These are phyloP conservation scores for Pythium brachiatum DNA, from an alignment of 352 stramenopile genomes.

Conservation along the genomic window DNA sequence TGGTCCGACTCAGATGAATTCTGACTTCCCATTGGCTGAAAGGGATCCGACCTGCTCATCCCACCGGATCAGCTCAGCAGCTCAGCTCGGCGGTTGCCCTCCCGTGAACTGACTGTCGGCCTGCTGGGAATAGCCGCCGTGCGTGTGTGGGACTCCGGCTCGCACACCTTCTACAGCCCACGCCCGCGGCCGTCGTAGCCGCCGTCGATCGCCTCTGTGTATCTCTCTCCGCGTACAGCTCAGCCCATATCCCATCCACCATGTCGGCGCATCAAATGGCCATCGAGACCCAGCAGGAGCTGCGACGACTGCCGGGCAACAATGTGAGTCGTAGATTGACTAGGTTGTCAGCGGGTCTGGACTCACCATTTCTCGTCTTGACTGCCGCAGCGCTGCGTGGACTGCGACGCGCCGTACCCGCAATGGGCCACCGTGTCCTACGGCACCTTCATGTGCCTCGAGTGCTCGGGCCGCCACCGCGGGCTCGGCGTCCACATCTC, in stretches of 20 bases:
- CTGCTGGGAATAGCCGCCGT: conserved; percentile 3
- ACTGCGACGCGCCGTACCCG: conserved; percentile 93
- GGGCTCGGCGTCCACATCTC: conserved; percentile 91
- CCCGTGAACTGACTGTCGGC: conserved; percentile 1
- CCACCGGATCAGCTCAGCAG: background rate
- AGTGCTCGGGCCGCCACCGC: conserved; percentile 92
- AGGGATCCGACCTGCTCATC: conserved; percentile 2
- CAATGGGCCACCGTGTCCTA: conserved; percentile 94
- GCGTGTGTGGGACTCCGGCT: conserved; percentile 10
- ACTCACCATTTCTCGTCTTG: no score
- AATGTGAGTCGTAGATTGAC: conserved; percentile 53
- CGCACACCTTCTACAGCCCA: background rate
- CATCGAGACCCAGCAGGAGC: conserved; percentile 82
- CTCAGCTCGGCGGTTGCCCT: background rate
- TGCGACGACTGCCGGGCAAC: conserved; percentile 78
- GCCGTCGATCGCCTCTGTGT: background rate
- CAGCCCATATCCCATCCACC: background rate
- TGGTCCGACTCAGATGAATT: conserved; percentile 24
- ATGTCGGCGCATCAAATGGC: conserved; percentile 75
- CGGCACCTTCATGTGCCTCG: conserved; percentile 95
- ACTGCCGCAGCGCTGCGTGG: conserved; percentile 80
- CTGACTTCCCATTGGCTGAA: conserved; percentile 19
- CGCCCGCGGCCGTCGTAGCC: background rate
- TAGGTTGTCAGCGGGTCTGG: no score
- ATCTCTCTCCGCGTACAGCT: background rate